Percentiles rank a stretch among this genome's conserved stretches.
phyloP scores from a whole-genome alignment of 1,284 basidiomycete species.

The Trichosporon coremiiforme region DNA sequence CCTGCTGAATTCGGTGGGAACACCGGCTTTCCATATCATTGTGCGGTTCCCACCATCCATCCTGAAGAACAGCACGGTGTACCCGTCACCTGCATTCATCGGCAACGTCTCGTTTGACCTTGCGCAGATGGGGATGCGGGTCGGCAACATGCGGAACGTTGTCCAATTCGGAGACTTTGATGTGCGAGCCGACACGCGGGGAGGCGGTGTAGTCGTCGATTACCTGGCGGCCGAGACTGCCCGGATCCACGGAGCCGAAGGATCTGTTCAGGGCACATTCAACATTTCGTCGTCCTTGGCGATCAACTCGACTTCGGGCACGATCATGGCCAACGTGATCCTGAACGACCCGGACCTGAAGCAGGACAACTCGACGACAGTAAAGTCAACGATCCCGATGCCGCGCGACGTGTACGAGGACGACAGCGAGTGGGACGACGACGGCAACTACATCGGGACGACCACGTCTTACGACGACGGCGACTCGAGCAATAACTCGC shows the following conservation, averaged over 20 bases:
- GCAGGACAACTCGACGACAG: constrained; percentile 31
- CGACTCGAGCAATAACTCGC: neutral
- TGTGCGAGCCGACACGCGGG: constrained; percentile 31
- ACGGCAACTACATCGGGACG: neutral
- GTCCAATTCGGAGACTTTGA: constrained; percentile 42
- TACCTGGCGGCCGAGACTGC: constrained; percentile 43
- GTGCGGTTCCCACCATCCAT: constrained; percentile 47
- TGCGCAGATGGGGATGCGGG: constrained; percentile 49
- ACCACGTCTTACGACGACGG: neutral
- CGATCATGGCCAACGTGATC: constrained; percentile 48
- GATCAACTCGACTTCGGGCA: constrained; percentile 51
- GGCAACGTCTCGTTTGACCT: constrained; percentile 37
- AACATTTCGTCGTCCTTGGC: constrained; percentile 48
- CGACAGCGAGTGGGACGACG: neutral
- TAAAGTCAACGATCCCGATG: constrained; percentile 26
- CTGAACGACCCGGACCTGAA: constrained; percentile 39
- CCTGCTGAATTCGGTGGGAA: constrained; percentile 39
- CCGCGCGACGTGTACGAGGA: constrained; percentile 18
- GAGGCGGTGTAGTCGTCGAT: constrained; percentile 46
- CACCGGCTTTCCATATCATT: constrained; percentile 47
- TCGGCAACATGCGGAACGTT: constrained; percentile 46
- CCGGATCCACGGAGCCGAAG: constrained; percentile 40
- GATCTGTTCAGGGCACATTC: constrained; percentile 48
- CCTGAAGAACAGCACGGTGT: constrained; percentile 19
- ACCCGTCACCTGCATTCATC: constrained; percentile 30